phyloP scores from a whole-genome alignment of 164 flowering plant genomes.

The Berberis thunbergii region DNA sequence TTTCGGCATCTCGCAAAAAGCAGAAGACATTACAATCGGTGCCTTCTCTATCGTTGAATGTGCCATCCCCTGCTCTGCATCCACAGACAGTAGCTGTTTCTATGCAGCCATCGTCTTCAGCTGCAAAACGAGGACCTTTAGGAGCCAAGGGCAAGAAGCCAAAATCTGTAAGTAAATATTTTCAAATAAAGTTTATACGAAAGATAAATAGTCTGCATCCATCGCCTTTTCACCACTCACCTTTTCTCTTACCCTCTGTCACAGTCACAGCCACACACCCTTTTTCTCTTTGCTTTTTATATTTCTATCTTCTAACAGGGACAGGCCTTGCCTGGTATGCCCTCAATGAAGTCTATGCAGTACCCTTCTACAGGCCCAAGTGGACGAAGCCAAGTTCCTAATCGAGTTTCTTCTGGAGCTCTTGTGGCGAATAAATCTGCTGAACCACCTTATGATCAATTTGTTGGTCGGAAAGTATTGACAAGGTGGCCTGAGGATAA shows the following conservation, averaged over 20 bases:
- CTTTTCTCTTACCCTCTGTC: neutral
- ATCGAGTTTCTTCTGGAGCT: slow-evolving; percentile 42
- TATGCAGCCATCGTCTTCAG: slow-evolving; percentile 11
- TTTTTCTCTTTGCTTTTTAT: neutral
- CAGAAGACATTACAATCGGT: slow-evolving; percentile 53
- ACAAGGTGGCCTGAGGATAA: slow-evolving; percentile 97
- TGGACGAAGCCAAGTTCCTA: slow-evolving; percentile 55
- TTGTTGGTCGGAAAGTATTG: slow-evolving; percentile 80
- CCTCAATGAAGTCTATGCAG: slow-evolving; percentile 38
- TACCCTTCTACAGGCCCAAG: slow-evolving; percentile 41
- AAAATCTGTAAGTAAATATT: slow-evolving; percentile 37
- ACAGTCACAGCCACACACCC: neutral
- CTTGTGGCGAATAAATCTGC: slow-evolving; percentile 39
- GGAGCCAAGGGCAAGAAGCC: slow-evolving; percentile 38
- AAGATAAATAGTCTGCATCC: no score
- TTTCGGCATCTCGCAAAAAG: slow-evolving; percentile 78
- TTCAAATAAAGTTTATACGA: neutral
- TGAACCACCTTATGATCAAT: slow-evolving; percentile 35
- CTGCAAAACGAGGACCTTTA: slow-evolving; percentile 21
- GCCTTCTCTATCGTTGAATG: slow-evolving; percentile 33
- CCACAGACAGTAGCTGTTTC: slow-evolving; percentile 35
- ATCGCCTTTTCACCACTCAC: no score
- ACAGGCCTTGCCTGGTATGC: slow-evolving; percentile 25
- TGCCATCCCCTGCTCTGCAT: slow-evolving; percentile 33
- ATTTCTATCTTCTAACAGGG: slow-evolving; percentile 7